Base-by-base conservation (phyloP, 1,284 basidiomycete species). In the Pholiota adiposa region DNA sequence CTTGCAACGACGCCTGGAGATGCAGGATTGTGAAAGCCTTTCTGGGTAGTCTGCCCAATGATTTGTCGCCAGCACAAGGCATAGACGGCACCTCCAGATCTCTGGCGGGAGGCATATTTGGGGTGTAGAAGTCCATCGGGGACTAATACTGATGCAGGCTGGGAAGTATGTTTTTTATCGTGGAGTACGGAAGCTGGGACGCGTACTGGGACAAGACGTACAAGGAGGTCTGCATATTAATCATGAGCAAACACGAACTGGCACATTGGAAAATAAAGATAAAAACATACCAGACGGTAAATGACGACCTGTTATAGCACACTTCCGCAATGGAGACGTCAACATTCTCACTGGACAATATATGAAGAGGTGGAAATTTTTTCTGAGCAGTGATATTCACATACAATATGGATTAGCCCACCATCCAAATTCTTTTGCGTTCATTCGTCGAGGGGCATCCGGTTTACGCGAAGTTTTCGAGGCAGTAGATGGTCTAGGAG, bases 401-500 rank as follows among this genome's bases (percentile, higher is more conserved):
- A 66, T 74, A 92, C 90, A 75, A 71, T 92, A 92, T 51, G 90
- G 90, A 68, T 83, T 89, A 4, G 89, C 81, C 82, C 83, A 88
- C 83, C 87, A 89, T 34, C 73, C 70, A 65, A 82, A 77, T 73
- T 92, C 90, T 63, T 84, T 74, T 40, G 70, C 65, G 0, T 82
- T 79, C 90, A 91, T 92, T 61, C 75, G 76, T 41, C 87, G 78
- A 12, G 80, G 79, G 16, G 49, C 49, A 61, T 85, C 81, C 50
- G 58, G 62, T 44, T 63, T 61, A 46, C 54, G 63, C 44, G 67
- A 38, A 46, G 65, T 54, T 27, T 67, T 65, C 43, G 67, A 67
- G 50, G 69, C 67, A 19, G 71, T 63, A 36, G 65, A 67, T 4
- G 81, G 70, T 29, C 71, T 72, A 2, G 87, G 86, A 3, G 86